Conservation (phyloP, 305 asterid species). For the Fraxinus sp. region DNA sequence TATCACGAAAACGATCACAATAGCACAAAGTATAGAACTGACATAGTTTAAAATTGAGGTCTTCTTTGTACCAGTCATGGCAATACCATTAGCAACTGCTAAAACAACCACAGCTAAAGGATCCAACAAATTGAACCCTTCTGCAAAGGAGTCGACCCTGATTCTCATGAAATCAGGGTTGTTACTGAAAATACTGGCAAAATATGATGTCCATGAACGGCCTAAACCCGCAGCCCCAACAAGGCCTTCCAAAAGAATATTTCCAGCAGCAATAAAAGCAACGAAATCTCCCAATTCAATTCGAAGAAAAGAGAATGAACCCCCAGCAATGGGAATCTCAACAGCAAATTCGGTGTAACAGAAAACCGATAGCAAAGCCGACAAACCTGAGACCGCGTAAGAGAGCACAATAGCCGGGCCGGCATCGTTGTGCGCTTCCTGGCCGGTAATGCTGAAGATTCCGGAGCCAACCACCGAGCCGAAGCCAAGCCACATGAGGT, state of each 20-base stretch:
- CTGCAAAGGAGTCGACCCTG: constrained; percentile 51
- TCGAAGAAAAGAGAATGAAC: constrained; percentile 85
- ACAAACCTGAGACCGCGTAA: constrained; percentile 76
- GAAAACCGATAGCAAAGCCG: constrained; percentile 81
- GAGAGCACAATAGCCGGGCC: constrained; percentile 85
- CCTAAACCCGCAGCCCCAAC: constrained; percentile 98
- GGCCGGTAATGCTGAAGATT: constrained; percentile 88
- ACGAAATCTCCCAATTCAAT: constrained; percentile 88
- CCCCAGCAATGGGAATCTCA: constrained; percentile 96
- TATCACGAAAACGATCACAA: constrained; percentile 63
- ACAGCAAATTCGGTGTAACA: constrained; percentile 93
- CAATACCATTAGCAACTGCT: constrained; percentile 60
- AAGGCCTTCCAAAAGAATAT: constrained; percentile 72
- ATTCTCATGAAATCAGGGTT: constrained; percentile 64
- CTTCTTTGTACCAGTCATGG: constrained; percentile 69
- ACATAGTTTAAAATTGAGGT: constrained; percentile 65
- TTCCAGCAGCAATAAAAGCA: constrained; percentile 88
- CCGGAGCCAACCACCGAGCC: constrained; percentile 97
- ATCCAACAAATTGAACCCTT: constrained; percentile 80
- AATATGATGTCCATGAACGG: constrained; percentile 86
- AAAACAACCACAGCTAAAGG: constrained; percentile 72
- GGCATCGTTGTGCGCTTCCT: constrained; percentile 62
- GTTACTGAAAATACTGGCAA: constrained; percentile 56
- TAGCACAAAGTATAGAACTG: constrained; percentile 50
- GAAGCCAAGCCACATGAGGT: constrained; percentile 84